phyloP scores from a whole-genome alignment of 192 early-diverging fungal species.

The Backusella australiensis region DNA sequence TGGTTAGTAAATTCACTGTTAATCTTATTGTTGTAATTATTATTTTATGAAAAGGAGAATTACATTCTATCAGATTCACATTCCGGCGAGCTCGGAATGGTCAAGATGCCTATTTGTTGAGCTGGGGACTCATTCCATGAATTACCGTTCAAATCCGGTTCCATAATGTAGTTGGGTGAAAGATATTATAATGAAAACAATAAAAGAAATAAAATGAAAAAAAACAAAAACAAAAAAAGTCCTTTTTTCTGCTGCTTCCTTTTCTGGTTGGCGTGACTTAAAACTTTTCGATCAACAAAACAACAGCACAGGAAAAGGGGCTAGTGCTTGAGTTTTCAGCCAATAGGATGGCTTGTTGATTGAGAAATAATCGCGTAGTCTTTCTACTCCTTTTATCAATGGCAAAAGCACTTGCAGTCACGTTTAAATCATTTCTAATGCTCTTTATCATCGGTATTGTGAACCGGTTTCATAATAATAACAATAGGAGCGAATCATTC shows the following conservation, averaged over 20 bases:
- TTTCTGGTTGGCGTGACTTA: background rate
- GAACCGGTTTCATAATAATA: no score
- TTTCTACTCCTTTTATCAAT: no score
- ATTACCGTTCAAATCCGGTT: background rate
- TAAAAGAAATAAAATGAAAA: background rate
- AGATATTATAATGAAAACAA: background rate
- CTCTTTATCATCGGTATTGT: no score
- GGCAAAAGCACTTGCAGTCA: no score
- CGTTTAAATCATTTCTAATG: no score
- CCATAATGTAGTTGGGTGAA: background rate
- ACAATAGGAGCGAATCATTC: no score
- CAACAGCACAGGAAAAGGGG: background rate
- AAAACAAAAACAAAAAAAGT: background rate
- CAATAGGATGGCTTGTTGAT: background rate
- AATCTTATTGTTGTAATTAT: no score
- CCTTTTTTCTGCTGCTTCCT: background rate
- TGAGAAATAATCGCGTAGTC: no score
- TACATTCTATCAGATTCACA: constrained; percentile 2
- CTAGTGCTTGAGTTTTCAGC: background rate
- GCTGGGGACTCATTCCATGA: background rate
- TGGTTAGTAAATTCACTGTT: background rate
- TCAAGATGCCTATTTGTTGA: background rate
- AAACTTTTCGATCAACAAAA: background rate
- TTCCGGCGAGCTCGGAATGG: background rate
- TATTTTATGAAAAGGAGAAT: background rate